Percentiles rank a stretch among this genome's conserved stretches.
phyloP scores from a whole-genome alignment of 1,139 yeast genomes.

The Saccharomyces hybrid region DNA sequence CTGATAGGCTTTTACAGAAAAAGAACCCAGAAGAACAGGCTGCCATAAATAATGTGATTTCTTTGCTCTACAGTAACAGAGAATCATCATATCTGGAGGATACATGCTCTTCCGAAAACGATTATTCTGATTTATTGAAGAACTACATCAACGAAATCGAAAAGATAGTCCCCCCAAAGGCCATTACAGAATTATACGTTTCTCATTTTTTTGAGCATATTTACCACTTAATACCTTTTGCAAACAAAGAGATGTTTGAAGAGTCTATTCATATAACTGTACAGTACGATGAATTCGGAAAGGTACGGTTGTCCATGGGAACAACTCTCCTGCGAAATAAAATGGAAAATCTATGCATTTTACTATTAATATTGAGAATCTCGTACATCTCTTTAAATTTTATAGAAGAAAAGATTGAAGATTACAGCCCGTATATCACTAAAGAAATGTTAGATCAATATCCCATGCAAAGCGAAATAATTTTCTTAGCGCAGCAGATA shows the following conservation, averaged over 20 bases:
- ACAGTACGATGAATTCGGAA: constrained; percentile 14
- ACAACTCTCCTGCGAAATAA: constrained; percentile 23
- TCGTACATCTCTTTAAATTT: constrained; percentile 21
- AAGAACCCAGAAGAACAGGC: constrained; percentile 8
- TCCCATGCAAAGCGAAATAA: constrained; percentile 22
- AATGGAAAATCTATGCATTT: constrained; percentile 22
- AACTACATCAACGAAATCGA: constrained; percentile 19
- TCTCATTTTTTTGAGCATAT: constrained; percentile 24
- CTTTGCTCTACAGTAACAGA: constrained; percentile 10
- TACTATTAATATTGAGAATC: constrained; percentile 24
- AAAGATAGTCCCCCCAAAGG: constrained; percentile 22
- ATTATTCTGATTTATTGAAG: constrained; percentile 23
- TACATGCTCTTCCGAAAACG: constrained; percentile 14
- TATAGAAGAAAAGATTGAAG: constrained; percentile 12
- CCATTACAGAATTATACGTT: constrained; percentile 18
- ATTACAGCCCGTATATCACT: constrained; percentile 7
- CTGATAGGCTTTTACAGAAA: constrained; percentile 20
- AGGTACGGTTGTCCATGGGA: constrained; percentile 22
- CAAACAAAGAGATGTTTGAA: constrained; percentile 24
- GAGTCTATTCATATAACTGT: constrained; percentile 18
- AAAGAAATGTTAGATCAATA: constrained; percentile 15
- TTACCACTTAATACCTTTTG: constrained; percentile 24
- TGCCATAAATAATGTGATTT: constrained; percentile 12
- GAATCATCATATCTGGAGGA: constrained; percentile 24
- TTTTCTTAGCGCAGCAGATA: constrained; percentile 21